A percentile compares a stretch with the other conserved stretches of the same genome.
These are phyloP conservation scores for Clarireedia sp. DNA, from an alignment of 2,329 filamentous ascomycete species.

Conservation along the genomic window DNA sequence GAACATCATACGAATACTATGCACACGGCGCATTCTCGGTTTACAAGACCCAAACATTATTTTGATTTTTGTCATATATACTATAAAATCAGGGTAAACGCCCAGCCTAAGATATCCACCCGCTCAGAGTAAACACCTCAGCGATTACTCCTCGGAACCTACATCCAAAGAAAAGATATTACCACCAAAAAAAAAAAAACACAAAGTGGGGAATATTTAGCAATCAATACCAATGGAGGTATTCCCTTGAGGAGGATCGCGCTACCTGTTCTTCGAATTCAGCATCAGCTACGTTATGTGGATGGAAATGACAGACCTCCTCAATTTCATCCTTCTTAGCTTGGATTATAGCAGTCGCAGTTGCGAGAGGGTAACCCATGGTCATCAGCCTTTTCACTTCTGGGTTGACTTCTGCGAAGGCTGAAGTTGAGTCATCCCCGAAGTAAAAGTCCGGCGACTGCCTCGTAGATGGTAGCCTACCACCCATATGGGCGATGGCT, in stretches of 20 bases:
- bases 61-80: background rate
- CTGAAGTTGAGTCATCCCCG: background rate
- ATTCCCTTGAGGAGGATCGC: background rate
- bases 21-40: background rate
- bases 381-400: background rate
- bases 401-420: background rate
- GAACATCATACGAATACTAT: background rate
- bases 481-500: slow-evolving; percentile 16
- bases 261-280: background rate
- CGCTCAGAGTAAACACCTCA: background rate
- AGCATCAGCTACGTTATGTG: background rate
- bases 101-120: background rate
- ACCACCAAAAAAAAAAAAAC: background rate
- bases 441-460: background rate
- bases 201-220: background rate
- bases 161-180: background rate
- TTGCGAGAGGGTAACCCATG: background rate
- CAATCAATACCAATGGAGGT: background rate
- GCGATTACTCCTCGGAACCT: background rate
- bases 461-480: background rate
- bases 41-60: background rate
- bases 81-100: background rate
- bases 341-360: background rate
- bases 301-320: background rate
- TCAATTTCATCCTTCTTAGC: background rate